Conservation (phyloP, 2,329 filamentous ascomycete species). For the Xylariomycetidae sp. region DNA sequence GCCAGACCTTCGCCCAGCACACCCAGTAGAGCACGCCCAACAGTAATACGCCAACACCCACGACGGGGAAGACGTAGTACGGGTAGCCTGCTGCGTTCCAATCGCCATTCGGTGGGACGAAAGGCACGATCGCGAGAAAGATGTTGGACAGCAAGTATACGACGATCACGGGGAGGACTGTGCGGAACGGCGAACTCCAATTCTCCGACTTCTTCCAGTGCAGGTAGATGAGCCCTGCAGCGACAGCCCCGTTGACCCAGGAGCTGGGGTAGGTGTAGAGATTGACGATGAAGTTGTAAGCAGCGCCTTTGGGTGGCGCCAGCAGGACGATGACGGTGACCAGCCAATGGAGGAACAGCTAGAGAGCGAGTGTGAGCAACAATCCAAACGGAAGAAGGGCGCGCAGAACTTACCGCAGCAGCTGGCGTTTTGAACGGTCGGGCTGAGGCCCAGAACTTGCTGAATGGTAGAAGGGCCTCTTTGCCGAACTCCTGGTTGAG, state of each 20-base stretch:
- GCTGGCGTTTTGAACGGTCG: constrained; percentile 61
- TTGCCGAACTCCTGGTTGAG: constrained; percentile 63
- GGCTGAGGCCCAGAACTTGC: constrained; percentile 62
- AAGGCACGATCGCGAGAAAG: constrained; percentile 47
- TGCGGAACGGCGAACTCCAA: constrained; percentile 49
- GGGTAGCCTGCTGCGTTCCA: constrained; percentile 45
- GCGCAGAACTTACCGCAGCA: constrained; percentile 41
- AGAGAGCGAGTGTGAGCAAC: no score
- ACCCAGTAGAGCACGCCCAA: constrained; percentile 47
- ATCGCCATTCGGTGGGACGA: constrained; percentile 45
- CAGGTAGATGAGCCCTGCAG: constrained; percentile 44
- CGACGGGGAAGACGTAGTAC: constrained; percentile 51
- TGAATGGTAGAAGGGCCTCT: constrained; percentile 62
- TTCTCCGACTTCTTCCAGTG: constrained; percentile 43
- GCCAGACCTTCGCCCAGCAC: constrained; percentile 45
- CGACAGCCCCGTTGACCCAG: constrained; percentile 49
- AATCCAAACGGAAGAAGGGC: no score
- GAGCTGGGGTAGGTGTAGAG: constrained; percentile 48
- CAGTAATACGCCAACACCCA: constrained; percentile 45
- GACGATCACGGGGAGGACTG: constrained; percentile 39
- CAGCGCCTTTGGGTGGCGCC: constrained; percentile 60
- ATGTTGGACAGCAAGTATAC: constrained; percentile 45
- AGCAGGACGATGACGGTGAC: constrained; percentile 60
- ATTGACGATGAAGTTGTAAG: constrained; percentile 62
- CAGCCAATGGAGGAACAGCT: constrained; percentile 59